Evolutionary conservation across 78 protist species (phyloP).

Genomic region (Thecamonas trahens): DNA sequence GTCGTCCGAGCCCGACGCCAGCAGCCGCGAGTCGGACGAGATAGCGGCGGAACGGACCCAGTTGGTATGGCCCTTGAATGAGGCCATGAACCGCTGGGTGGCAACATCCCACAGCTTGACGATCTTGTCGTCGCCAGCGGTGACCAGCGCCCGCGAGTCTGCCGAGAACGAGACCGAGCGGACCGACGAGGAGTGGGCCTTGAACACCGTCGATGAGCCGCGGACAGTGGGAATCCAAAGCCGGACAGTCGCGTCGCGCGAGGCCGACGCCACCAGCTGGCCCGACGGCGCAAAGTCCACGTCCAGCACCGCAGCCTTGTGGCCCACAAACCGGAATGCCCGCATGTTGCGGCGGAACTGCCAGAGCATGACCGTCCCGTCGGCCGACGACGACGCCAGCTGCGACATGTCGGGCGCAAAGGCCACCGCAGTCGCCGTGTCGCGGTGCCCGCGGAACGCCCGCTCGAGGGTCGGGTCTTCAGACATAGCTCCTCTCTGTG

Average conservation of each 20-base stretch:
- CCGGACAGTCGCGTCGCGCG: slow-evolving; percentile 55
- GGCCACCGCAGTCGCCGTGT: slow-evolving; percentile 29
- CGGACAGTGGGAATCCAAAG: slow-evolving; percentile 67
- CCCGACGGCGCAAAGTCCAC: slow-evolving; percentile 61
- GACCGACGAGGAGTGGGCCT: slow-evolving; percentile 48
- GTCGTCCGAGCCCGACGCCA: slow-evolving; percentile 69
- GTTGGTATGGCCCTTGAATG: slow-evolving; percentile 72
- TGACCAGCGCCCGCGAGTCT: slow-evolving; percentile 34
- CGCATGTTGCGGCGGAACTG: slow-evolving; percentile 68
- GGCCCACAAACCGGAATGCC: slow-evolving; percentile 59
- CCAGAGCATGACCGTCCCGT: slow-evolving; percentile 86
- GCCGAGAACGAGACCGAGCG: slow-evolving; percentile 50
- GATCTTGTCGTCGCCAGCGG: slow-evolving; percentile 76
- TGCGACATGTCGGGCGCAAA: slow-evolving; percentile 72
- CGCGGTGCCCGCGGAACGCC: slow-evolving; percentile 79
- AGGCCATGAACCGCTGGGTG: slow-evolving; percentile 23
- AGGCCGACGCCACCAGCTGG: slow-evolving; percentile 51
- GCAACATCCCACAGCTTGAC: slow-evolving; percentile 59
- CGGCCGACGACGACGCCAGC: slow-evolving; percentile 57
- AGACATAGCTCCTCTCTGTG: too few species aligned
- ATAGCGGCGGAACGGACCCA: slow-evolving; percentile 70
- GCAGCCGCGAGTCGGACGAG: slow-evolving; percentile 54
- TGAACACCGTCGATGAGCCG: slow-evolving; percentile 29
- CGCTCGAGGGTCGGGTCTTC: slow-evolving; percentile 71
- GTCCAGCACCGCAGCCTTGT: slow-evolving; percentile 31